A percentile compares a stretch with the other conserved stretches of the same genome.
These are phyloP conservation scores for Jamesozyma spencerorum DNA, from an alignment of 805 yeast species.

Conservation along the genomic window DNA sequence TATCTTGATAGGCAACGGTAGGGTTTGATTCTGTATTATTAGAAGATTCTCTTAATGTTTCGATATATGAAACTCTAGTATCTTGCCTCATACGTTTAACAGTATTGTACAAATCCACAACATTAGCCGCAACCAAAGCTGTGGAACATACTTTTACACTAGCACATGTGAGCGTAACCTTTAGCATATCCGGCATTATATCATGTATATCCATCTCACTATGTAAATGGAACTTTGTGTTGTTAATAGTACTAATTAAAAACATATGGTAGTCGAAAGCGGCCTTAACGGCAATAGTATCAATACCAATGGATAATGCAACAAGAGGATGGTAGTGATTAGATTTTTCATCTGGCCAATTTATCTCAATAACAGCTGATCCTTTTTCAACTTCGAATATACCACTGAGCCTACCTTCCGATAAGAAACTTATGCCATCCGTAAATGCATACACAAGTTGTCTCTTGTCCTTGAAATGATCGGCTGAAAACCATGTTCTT, in stretches of 20 bases:
- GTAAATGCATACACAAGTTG: constrained; percentile 61
- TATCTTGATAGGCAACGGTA: constrained; percentile 21
- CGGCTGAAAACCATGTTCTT: constrained; percentile 57
- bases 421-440: constrained; percentile 39
- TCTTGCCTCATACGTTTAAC: constrained; percentile 65
- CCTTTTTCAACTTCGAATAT: constrained; percentile 40
- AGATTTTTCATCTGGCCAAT: constrained; percentile 49
- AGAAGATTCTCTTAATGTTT: constrained; percentile 55
- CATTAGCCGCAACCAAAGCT: constrained; percentile 75
- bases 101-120: constrained; percentile 68
- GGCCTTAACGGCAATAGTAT: constrained; percentile 45
- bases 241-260: constrained; percentile 47
- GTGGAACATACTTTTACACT: constrained; percentile 59
- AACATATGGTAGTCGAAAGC: constrained; percentile 84
- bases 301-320: constrained; percentile 48
- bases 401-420: constrained; percentile 80
- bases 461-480: constrained; percentile 58
- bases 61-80: constrained; percentile 60
- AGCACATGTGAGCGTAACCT: constrained; percentile 41
- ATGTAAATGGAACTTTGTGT: constrained; percentile 45
- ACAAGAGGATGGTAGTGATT: constrained; percentile 57
- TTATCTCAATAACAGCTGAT: constrained; percentile 53
- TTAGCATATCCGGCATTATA: constrained; percentile 50
- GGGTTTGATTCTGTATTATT: constrained; percentile 23
- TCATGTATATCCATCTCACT: constrained; percentile 51